A percentile compares a stretch with the other conserved stretches of the same genome.
phyloP scores from a whole-genome alignment of 202 grass and related monocot species.

The Cymbopogon flexuosus region DNA sequence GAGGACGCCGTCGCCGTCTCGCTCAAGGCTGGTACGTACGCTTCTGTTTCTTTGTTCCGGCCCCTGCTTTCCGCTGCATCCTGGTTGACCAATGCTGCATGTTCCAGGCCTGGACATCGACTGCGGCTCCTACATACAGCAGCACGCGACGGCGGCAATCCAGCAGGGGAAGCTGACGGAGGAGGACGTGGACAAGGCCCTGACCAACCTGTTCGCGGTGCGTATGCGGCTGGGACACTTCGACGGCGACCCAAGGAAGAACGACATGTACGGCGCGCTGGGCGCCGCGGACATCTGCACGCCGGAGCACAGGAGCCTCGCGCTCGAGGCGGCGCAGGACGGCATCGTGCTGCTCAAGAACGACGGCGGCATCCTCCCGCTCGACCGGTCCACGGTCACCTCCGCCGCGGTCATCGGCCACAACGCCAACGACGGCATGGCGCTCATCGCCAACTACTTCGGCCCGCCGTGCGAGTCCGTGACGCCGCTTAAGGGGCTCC shows the following conservation, averaged over 20 bases:
- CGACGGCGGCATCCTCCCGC: not conserved
- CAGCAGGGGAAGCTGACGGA: not conserved
- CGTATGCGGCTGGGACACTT: conserved; percentile 67
- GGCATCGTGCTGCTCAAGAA: conserved; percentile 82
- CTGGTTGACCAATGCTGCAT: too few species aligned
- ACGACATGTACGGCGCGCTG: conserved; percentile 38
- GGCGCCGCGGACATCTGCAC: conserved; percentile 46
- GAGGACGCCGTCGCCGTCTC: conserved; percentile 46
- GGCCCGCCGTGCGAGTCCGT: too few species aligned
- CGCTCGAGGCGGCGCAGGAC: conserved; percentile 55
- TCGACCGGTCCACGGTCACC: too few species aligned
- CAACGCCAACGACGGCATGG: too few species aligned
- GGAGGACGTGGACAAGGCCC: conserved; percentile 42
- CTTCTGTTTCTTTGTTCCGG: not conserved
- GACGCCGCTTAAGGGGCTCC: too few species aligned
- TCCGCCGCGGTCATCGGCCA: too few species aligned
- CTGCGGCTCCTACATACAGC: conserved; percentile 47
- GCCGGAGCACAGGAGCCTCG: conserved; percentile 34
- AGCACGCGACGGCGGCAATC: conserved; percentile 34
- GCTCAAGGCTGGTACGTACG: conserved; percentile 36
- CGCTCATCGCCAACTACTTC: too few species aligned
- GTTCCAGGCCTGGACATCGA: conserved; percentile 57
- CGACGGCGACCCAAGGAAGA: conserved; percentile 45
- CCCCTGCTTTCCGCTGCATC: too few species aligned
- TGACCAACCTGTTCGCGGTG: conserved; percentile 49